Base-by-base conservation (phyloP, 352 stramenopile species). In the Lagenidium giganteum region DNA sequence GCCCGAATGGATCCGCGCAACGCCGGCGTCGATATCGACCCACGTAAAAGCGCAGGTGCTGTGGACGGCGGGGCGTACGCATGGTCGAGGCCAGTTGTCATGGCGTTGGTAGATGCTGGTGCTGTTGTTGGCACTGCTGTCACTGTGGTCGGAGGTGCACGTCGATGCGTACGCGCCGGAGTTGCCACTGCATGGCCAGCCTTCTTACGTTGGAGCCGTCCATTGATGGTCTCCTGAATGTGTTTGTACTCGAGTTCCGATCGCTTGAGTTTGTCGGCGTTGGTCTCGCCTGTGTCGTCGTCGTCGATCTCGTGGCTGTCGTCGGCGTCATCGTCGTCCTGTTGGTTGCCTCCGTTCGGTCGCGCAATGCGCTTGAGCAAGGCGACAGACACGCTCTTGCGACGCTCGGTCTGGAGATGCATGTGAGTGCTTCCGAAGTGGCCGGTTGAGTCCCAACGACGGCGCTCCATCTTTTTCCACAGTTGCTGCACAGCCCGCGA, bases 401-500 rank as follows among this genome's bases (percentile, higher is more conserved):
- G n/a, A n/a, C n/a, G n/a, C n/a, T n/a, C n/a, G n/a, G n/a, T n/a
- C n/a, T n/a, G n/a, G n/a, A n/a, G n/a, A n/a, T n/a, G n/a, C n/a
- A n/a, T 8, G 47, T 25, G 9, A 41, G 41, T 14, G 3, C 12
- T n/a, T 16, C n/a, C 27, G n/a, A 78, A 80, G 23, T 78, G 60
- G 0, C 25, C 35, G 1, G 66, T 62, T 7, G 65, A 63, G 32
- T 86, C 73, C 70, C 73, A 83, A 1, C 70, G 73, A 32, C 53
- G 37, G 13, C 70, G 70, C 31, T 66, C 51, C 2, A 37, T 47
- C 2, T 54, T 50, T 4, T 37, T 48, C 31, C 47, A 49, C 28
- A 83, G 41, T 12, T 61, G 55, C 8, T 67, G 40, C 8, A 38
- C 26, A 8, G 54, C 44, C 13, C 70, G 57, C 3, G 29, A 6